These are phyloP conservation scores for Kalmusia sp. DNA, from an alignment of 2,329 filamentous ascomycete species.

Conservation along the genomic window DNA sequence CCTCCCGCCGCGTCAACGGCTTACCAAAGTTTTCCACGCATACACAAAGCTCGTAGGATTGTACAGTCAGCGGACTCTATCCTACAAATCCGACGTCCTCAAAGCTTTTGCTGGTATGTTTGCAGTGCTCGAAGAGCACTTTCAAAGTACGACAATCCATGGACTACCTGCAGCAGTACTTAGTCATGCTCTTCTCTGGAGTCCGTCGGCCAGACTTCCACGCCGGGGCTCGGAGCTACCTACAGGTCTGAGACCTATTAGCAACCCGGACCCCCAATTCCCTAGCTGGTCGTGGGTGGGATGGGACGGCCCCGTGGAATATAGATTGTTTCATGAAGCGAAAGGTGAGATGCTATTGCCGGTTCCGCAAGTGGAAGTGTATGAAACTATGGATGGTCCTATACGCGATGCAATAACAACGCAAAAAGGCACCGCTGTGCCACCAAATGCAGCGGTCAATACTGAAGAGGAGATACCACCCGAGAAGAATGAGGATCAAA, in stretches of 20 bases:
- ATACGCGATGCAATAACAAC: not conserved
- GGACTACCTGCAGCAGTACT: not conserved
- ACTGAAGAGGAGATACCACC: too few relatives aligned
- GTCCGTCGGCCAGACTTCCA: not conserved
- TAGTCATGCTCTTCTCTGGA: not conserved
- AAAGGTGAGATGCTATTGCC: not conserved
- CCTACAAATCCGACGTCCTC: not conserved
- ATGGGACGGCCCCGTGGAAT: not conserved
- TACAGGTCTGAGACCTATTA: not conserved
- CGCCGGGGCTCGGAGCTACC: not conserved
- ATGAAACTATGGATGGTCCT: not conserved
- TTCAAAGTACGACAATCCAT: not conserved
- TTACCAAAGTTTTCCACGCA: not conserved
- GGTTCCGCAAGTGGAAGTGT: not conserved
- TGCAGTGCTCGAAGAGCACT: not conserved
- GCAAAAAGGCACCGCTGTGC: not conserved
- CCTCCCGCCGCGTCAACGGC: not conserved
- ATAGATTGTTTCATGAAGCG: not conserved
- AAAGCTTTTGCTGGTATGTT: not conserved
- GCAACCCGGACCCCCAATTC: not conserved
- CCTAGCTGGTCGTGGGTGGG: constrained; percentile 1
- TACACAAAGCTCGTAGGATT: not conserved
- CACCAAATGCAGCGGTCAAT: not conserved
- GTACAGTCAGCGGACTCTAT: not conserved
- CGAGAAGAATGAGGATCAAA: too few relatives aligned